These are phyloP conservation scores for Juncus effusus DNA, from an alignment of 176 grass and related monocot species.

Conservation along the genomic window DNA sequence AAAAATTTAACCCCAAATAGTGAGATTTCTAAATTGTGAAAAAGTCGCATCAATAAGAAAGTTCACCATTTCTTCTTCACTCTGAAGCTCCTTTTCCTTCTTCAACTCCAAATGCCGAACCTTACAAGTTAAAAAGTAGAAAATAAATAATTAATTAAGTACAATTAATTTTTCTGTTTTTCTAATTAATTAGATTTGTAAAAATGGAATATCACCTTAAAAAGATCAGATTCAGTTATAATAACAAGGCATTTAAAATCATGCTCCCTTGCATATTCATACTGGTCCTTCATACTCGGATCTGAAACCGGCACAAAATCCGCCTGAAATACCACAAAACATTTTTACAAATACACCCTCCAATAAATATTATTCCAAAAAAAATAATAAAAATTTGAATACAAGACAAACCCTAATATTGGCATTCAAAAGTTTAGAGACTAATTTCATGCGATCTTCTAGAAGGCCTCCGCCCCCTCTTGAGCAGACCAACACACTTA, in stretches of 20 bases:
- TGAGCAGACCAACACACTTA: constrained; percentile 92
- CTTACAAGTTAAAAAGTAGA: constrained; percentile 36
- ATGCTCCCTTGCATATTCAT: constrained; percentile 91
- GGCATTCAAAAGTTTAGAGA: constrained; percentile 78
- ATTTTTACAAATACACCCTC: neutral
- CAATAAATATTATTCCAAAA: too few relatives aligned
- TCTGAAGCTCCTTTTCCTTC: constrained; percentile 71
- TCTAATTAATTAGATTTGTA: too few relatives aligned
- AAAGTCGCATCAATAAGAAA: constrained; percentile 84
- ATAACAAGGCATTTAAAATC: constrained; percentile 84
- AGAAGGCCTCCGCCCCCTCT: constrained; percentile 81
- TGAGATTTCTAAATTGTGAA: constrained; percentile 74
- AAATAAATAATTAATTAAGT: neutral
- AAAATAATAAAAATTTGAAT: neutral
- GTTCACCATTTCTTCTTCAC: constrained; percentile 55
- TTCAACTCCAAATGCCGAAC: constrained; percentile 88
- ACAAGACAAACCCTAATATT: constrained; percentile 69
- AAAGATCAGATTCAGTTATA: constrained; percentile 83
- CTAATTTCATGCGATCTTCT: constrained; percentile 80
- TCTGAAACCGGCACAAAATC: constrained; percentile 84
- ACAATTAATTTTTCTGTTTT: neutral
- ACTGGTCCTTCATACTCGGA: constrained; percentile 95
- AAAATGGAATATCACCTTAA: constrained; percentile 27
- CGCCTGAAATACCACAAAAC: constrained; percentile 52
- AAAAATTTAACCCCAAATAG: constrained; percentile 56